A percentile compares a stretch with the other conserved stretches of the same genome.
phyloP scores from a whole-genome alignment of 106 monocot species.

The Platanthera zijinensis region DNA sequence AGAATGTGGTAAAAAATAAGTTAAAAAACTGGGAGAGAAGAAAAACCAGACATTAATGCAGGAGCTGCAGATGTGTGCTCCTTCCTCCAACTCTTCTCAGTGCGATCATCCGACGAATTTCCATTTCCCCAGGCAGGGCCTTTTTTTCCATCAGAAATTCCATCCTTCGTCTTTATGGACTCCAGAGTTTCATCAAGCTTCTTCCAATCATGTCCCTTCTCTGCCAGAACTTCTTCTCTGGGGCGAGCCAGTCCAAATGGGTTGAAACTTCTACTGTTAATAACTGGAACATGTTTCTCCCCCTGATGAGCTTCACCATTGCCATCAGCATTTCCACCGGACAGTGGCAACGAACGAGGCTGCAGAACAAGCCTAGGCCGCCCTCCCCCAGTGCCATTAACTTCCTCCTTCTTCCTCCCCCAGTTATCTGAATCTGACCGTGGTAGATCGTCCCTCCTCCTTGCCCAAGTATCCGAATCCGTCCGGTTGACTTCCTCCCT shows the following conservation, averaged over 20 bases:
- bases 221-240: slow-evolving; percentile 78
- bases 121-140: slow-evolving; percentile 22
- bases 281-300: slow-evolving; percentile 1
- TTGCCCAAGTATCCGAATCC: slow-evolving; percentile 16
- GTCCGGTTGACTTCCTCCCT: not conserved
- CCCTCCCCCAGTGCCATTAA: slow-evolving; percentile 15
- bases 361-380: slow-evolving; percentile 77
- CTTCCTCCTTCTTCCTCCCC: slow-evolving; percentile 44
- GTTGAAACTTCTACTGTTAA: slow-evolving; percentile 31
- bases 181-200: slow-evolving; percentile 80
- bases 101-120: slow-evolving; percentile 26
- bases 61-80: slow-evolving; percentile 21
- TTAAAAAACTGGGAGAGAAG: not conserved
- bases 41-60: slow-evolving; percentile 27
- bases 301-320: not conserved
- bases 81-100: slow-evolving; percentile 73
- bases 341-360: slow-evolving; percentile 54
- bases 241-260: slow-evolving; percentile 82
- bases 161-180: slow-evolving; percentile 37
- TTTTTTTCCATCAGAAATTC: slow-evolving; percentile 28
- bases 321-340: slow-evolving; percentile 15
- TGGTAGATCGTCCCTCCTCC: slow-evolving; percentile 12
- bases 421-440: slow-evolving; percentile 19
- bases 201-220: slow-evolving; percentile 90
- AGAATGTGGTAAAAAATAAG: not conserved